Evolutionary conservation across 495 filamentous ascomycete genomes (phyloP), one percentile per base, ranked within the genome.

Genomic region (Opeltia flavorubescens): DNA sequence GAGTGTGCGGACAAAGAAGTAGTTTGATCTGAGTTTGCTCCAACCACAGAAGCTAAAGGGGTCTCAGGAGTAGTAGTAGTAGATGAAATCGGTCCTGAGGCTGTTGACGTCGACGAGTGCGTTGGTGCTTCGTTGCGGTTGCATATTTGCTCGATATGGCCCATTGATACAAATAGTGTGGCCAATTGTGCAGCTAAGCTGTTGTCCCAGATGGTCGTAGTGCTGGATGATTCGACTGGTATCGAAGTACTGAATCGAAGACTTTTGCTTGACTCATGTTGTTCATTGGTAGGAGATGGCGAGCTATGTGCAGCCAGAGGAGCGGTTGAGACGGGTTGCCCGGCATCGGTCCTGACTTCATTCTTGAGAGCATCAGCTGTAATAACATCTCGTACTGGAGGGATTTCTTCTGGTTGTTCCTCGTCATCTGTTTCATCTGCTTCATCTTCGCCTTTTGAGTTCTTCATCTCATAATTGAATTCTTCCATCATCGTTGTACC

Each of bases 401-500:
- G 44, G 46, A 31, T 28, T 52, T 41, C 45, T 38, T 24, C 47
- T 20, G 38, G 20, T 35, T 53, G 59, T 42, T 62, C 58, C 18
- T 64, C 59, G 11, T 64, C 65, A 44, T 67, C 69, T 41, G 64
- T 54, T 20, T 69, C 63, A 46, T 75, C 35, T 54, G 50, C n/a
- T 45, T 83, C 78, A 15, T 75, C 69, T 26, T 84, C 81, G 4
- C 61, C 67, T 13, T 69, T 71, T 15, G 68, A 68, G n/a, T 67
- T 60, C 48, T 87, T 86, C 51, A 89, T 75, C 50, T 78, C 74
- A 54, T 75, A 82, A 66, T 81, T 84, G 42, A 84, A 88, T 51
- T 86, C 83, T 53, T 98, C 88, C 64, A 98, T 75, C 91, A 96
- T 95, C 7, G 89, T 87, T 24, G 86, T 94, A 12, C 91, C 91